Base-by-base conservation (phyloP, 2,329 filamentous ascomycete species). In the Calonectria hawksworthii region DNA sequence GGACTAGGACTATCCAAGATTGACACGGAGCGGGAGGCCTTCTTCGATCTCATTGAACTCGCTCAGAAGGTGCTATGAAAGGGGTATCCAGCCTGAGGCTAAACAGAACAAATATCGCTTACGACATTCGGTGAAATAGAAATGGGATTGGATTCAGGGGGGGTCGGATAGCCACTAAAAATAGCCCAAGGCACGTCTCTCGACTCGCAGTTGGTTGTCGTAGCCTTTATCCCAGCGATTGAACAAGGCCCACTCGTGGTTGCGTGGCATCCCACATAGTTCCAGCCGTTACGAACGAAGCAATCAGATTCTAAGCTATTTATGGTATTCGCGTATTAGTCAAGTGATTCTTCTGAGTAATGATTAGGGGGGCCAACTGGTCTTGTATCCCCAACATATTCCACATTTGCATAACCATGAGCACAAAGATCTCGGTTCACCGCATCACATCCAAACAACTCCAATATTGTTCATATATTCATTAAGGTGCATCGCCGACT, bases 1-100 rank as follows among this genome's bases (percentile, higher is more conserved):
- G 92, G 92, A 0, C 84, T 94, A 11, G 92, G 92, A 0, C 79
- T 94, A 72, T 86, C 86, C 38, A 90, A 87, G 74, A 83, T 88
- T 2, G 88, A 89, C 54, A 85, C 86, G 7, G 86, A 87, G 36
- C 87, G 91, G 18, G 90, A 92, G 67, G 86, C 88, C 0, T 94
- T 93, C 80, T 92, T 93, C 80, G 92, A 94, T 78, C 83, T 94
- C 8, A 83, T 94, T 52, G 92, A 94, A 78, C 84, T 94, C 54
- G 87, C 92, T 16, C 88, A 92, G 74, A 89, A 90, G 77, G 89
- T 93, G 13, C 78, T 92, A 8, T 92, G 61, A 80, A 54, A 13
- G 44, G 28, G 54, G 18, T 28, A 11, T 13, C 2, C 26, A 32
- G 16, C 23, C 21, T 10, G 32, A 28, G 36, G 26, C 50, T 32